Evolutionary conservation across 2,329 filamentous ascomycete genomes (phyloP), one percentile per base, ranked within the genome.

Genomic region (Pestalotiopsis sp.): DNA sequence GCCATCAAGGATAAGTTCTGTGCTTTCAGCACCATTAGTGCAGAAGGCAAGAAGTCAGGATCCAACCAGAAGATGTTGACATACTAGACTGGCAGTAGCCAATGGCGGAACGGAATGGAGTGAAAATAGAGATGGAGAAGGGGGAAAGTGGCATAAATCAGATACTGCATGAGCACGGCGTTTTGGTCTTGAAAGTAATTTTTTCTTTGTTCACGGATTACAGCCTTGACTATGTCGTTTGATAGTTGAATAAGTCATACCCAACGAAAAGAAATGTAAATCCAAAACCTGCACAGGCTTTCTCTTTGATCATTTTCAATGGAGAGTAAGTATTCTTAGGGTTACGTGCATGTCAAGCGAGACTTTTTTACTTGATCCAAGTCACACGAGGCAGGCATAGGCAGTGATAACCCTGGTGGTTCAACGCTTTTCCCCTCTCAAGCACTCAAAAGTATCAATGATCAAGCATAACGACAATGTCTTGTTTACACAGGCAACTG

Each of bases 1-100:
- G 92, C 93, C 12, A 97, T 99, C 81, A 97, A 97, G 85, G 96
- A 99, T 81, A 90, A 90, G 76, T 97, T 89, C 82, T 99, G 96
- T 79, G 91, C 93, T 31, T 97, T 97, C 80, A 93, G 93, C 60
- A 95, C 91, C 70, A 87, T 91, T 76, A 87, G 89, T 72, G 81
- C 85, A 52, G 82, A 82, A 60, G 84, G 84, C 65, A 86, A 83
- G 71, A 75, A 75, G 45, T 79, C 81, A 69, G 84, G 81, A 38
- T 45, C 38, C 72, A 82, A 84, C 60, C 75, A 81, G 76, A 79
- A 85, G 77, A 67, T 74, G 69, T 58, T 80, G 69, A 72, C 74
- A 65, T 79, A 78, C 64, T 79, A 72, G 68, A 45, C 11, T n/a
- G 41, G 41, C 17, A 31, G 36, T 20, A 25, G 31, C 13, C 65